A percentile compares a stretch with the other conserved stretches of the same genome.
Conservation (phyloP, 768 basidiomycete species). For the Chalciporus chontae region DNA sequence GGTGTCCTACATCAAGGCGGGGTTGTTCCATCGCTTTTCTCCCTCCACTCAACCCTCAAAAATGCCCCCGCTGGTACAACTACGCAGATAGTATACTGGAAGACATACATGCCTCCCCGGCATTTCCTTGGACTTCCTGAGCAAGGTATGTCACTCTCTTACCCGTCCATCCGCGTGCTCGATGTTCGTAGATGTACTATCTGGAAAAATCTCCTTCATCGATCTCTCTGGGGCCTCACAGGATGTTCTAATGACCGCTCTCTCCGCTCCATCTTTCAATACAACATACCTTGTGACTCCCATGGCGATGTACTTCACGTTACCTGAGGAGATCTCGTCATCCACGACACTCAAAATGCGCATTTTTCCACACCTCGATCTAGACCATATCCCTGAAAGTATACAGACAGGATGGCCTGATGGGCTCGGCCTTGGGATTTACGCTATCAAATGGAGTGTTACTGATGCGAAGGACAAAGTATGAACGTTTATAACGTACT, state of each 20-base stretch:
- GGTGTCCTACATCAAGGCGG: conserved; percentile 40
- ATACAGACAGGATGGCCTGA: conserved; percentile 26
- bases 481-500: conserved; percentile 3
- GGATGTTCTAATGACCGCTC: conserved; percentile 12
- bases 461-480: background rate
- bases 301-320: conserved; percentile 19
- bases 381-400: conserved; percentile 36
- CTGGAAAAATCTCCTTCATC: conserved; percentile 18
- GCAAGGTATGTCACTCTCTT: conserved; percentile 16
- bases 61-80: conserved; percentile 1
- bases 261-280: conserved; percentile 11
- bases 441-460: conserved; percentile 14
- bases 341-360: conserved; percentile 24
- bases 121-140: conserved; percentile 31
- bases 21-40: conserved; percentile 37
- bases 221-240: conserved; percentile 31
- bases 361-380: conserved; percentile 37
- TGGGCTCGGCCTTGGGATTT: conserved; percentile 34
- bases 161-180: background rate
- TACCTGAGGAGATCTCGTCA: conserved; percentile 14
- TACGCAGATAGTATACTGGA: conserved; percentile 35
- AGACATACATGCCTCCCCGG: conserved; percentile 39
- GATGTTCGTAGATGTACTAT: conserved; percentile 20
- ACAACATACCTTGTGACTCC: conserved; percentile 31
- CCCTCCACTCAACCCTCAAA: conserved; percentile 26